These are phyloP conservation scores for Blastocrithidia nonstop DNA, from an alignment of 208 protist genomes.

Conservation along the genomic window DNA sequence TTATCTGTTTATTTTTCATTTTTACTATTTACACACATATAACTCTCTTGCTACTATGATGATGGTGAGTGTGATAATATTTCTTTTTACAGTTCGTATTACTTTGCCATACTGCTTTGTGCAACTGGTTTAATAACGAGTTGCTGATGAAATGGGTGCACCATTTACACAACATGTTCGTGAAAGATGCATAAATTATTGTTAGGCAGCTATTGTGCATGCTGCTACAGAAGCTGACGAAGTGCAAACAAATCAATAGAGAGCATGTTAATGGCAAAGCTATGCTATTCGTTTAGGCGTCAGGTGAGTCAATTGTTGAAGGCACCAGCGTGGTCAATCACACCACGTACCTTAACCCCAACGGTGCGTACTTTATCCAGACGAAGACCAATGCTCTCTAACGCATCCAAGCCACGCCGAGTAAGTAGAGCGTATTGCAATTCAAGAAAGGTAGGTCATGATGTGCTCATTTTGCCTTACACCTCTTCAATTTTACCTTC, in stretches of 20 bases:
- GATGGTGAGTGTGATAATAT: not conserved
- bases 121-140: slow-evolving; percentile 37
- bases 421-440: slow-evolving; percentile 69
- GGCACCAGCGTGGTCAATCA: slow-evolving; percentile 74
- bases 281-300: slow-evolving; percentile 65
- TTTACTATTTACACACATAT: no score
- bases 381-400: slow-evolving; percentile 54
- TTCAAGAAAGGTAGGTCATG: slow-evolving; percentile 23
- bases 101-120: slow-evolving; percentile 9
- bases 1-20: no score
- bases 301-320: slow-evolving; percentile 75
- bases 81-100: not conserved
- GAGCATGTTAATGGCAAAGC: slow-evolving; percentile 75
- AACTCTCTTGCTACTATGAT: slow-evolving; percentile 1
- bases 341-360: slow-evolving; percentile 48
- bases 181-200: slow-evolving; percentile 62
- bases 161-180: slow-evolving; percentile 61
- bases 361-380: slow-evolving; percentile 18
- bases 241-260: slow-evolving; percentile 47
- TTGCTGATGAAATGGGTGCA: slow-evolving; percentile 64
- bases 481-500: no score
- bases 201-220: slow-evolving; percentile 23
- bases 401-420: slow-evolving; percentile 51
- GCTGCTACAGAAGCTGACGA: slow-evolving; percentile 36
- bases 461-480: no score